Base-by-base conservation (phyloP, 1,139 yeast species). In the Debaryomycetaceae sp. region DNA sequence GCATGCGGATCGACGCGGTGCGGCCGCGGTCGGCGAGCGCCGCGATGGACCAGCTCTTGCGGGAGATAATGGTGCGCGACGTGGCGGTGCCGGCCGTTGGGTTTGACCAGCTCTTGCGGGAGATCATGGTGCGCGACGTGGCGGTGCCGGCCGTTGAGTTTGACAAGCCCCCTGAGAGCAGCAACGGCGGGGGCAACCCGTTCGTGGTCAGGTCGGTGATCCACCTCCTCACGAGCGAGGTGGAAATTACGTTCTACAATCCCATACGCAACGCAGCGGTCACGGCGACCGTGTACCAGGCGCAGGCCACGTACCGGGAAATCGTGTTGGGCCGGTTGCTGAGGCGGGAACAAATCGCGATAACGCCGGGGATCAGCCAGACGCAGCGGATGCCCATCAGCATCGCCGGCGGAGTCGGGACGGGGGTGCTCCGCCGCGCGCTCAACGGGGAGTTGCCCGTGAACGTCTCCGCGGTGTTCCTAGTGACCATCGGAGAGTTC, bases 201-300 rank as follows among this genome's bases (percentile, higher is more conserved):
- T 66, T 67, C 33, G 41, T 72, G 6, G 31, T 64, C 3, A 65
- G 58, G 5, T 57, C 72, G 2, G 64, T 65, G 0, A 62, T 73
- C 45, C 78, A 73, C 45, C 37, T 73, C 3, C 45, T 73, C 39
- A 53, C 64, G 2, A 66, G 75, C 1, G 73, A 70, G 30, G 58
- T 71, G 6, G 76, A 72, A 37, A 40, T 73, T 29, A 58, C 62
- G 1, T 49, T 73, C 1, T 69, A 44, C 44, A 74, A 74, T 36
- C 81, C 81, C 1, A 39, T 73, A 2, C 32, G 39, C 10, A 72
- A 73, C 37, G 44, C 55, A 6, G 64, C 58, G 13, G 44, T 68
- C 1, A 39, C 45, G n/a, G 48, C 68, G 4, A 51, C 51, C 13
- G 47, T 74, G 13, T 40, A 52, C 16, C 55, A 57, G 28, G 75